Base-by-base conservation (phyloP, 2,329 filamentous ascomycete genomes). In the Akanthomyces dipterigenus region DNA sequence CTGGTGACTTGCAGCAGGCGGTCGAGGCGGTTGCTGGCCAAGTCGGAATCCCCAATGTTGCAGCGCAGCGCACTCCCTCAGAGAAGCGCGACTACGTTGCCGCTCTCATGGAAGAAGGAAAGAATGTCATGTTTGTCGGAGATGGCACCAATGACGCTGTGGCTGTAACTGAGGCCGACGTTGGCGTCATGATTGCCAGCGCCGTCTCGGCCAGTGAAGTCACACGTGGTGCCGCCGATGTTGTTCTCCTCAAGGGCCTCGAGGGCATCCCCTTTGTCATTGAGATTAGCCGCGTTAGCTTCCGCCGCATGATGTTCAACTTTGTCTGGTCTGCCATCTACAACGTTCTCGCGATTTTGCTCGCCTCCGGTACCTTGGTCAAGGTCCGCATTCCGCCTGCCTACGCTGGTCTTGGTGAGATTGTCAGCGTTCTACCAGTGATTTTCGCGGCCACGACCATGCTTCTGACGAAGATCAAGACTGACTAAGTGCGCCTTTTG, bases 61-160 rank as follows among this genome's bases (percentile, higher is more conserved):
- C 72, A 18, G 75, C 76, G 8, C 74, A 78, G 28, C 77, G 78
- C 68, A 78, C 77, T 0, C 84, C 85, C 0, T 72, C 72, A 2
- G 76, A 83, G 63, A 88, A 88, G 67, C 75, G 78, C 26, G 68
- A 72, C 2, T 87, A 86, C 67, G 72, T 87, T 56, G 70, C 74
- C 55, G 61, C 59, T 1, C 70, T 80, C 49, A 73, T 76, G 57
- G 63, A 63, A 20, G 31, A 65, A 20, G 66, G 64, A n/a, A 68
- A 67, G 31, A 61, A 49, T 26, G 78, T 84, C 60, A 72, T 88
- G 60, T 88, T 88, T 71, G 77, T 80, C 45, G 85, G 86, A 36
- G 85, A 88, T 65, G 85, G 86, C 12, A 86, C 83, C 8, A 88
- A 88, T 67, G 85, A 88, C 66, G 83, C 86, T 0, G 76, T 82